phyloP scores from a whole-genome alignment of 495 filamentous ascomycete genomes.

The Hypoxylon cercidicola region DNA sequence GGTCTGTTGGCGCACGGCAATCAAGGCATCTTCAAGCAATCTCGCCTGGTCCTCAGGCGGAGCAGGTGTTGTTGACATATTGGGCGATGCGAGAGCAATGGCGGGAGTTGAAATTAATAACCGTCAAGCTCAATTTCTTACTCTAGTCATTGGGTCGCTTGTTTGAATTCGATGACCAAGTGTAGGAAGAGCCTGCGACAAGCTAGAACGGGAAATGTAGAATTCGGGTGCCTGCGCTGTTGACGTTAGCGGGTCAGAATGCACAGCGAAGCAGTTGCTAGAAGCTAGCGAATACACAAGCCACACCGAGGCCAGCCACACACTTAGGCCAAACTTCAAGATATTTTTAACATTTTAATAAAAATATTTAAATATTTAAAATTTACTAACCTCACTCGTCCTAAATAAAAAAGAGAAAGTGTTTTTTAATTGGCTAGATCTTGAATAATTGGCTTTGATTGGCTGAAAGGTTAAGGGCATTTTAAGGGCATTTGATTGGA shows the following conservation, averaged over 20 bases:
- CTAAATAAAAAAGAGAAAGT: too few relatives aligned
- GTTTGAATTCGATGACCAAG: conserved; percentile 15
- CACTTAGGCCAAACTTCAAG: too few relatives aligned
- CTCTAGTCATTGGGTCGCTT: conserved; percentile 32
- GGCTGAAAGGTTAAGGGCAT: too few relatives aligned
- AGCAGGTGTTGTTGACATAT: conserved; percentile 69
- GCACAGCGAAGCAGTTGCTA: not conserved
- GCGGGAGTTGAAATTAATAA: conserved; percentile 14
- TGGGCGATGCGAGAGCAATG: conserved; percentile 22
- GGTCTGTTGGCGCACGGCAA: conserved; percentile 95
- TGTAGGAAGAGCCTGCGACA: conserved; percentile 24
- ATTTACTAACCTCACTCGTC: too few relatives aligned
- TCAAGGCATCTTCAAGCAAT: conserved; percentile 95
- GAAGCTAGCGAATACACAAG: too few relatives aligned
- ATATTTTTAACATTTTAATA: too few relatives aligned
- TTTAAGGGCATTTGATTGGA: too few relatives aligned
- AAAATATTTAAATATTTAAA: too few relatives aligned
- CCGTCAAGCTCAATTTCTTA: conserved; percentile 27
- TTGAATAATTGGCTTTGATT: too few relatives aligned
- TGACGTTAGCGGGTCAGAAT: conserved; percentile 30
- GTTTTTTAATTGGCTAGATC: too few relatives aligned
- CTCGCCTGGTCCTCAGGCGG: conserved; percentile 90
- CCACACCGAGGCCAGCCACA: too few relatives aligned
- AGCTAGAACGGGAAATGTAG: conserved; percentile 14
- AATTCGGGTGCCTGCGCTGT: conserved; percentile 36